These are phyloP conservation scores for Pachysandra terminalis DNA, from an alignment of 164 flowering plant genomes.

Conservation along the genomic window DNA sequence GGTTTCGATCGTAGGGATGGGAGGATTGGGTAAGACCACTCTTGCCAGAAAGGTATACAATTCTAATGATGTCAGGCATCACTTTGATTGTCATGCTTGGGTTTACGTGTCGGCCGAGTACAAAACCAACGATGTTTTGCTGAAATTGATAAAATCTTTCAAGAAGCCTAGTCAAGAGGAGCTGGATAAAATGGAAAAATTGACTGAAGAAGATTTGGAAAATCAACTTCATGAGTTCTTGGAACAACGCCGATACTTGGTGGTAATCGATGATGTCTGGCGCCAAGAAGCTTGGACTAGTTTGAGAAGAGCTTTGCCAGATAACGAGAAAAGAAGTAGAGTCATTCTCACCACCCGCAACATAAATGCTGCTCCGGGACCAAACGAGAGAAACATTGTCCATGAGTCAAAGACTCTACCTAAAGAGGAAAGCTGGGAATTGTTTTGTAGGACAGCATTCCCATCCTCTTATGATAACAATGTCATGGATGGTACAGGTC, in stretches of 20 bases:
- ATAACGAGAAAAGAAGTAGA: conserved; percentile 22
- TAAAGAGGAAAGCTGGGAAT: conserved; percentile 27
- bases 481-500: too few relatives aligned
- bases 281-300: conserved; percentile 18
- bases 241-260: conserved; percentile 9
- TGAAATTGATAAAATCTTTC: neutral
- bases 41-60: conserved; percentile 15
- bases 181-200: neutral
- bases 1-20: conserved; percentile 12
- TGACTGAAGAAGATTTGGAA: neutral
- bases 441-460: conserved; percentile 28
- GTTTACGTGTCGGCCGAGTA: conserved; percentile 8
- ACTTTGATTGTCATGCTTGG: conserved; percentile 15
- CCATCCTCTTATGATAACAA: too few relatives aligned
- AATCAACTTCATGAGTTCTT: neutral
- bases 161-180: neutral
- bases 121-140: neutral
- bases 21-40: conserved; percentile 22
- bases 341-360: conserved; percentile 38
- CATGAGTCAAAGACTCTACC: conserved; percentile 7
- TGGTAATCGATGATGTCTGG: conserved; percentile 45
- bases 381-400: conserved; percentile 1
- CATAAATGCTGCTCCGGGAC: conserved; percentile 18
- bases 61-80: neutral
- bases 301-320: conserved; percentile 27